Percentiles rank a stretch among this genome's conserved stretches.
These are phyloP conservation scores for Tremella fuciformis DNA, from an alignment of 768 basidiomycete genomes.

Conservation along the genomic window DNA sequence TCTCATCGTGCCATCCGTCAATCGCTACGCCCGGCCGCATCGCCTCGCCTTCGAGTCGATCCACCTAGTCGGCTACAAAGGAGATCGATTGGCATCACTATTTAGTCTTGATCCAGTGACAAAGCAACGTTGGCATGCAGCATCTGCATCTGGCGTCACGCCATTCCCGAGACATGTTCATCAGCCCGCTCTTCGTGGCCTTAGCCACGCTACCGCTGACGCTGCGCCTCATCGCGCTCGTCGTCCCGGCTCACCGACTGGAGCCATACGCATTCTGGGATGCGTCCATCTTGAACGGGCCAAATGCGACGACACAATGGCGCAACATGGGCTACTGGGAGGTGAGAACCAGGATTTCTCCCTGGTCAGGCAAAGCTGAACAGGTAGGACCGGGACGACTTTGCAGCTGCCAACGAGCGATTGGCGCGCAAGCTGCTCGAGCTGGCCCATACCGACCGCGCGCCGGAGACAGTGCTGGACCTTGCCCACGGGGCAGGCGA, in stretches of 20 bases:
- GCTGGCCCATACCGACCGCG: conserved; percentile 24
- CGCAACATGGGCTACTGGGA: conserved; percentile 46
- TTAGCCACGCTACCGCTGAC: too few species aligned
- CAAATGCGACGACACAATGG: conserved; percentile 21
- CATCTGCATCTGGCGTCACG: too few species aligned
- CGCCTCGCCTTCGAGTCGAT: conserved; percentile 4
- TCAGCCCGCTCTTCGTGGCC: too few species aligned
- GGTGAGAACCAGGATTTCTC: conserved; percentile 17
- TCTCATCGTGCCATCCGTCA: not conserved
- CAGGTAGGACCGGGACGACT: conserved; percentile 26
- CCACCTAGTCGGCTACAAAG: not conserved
- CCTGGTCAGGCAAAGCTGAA: not conserved
- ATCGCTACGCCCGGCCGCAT: conserved; percentile 3
- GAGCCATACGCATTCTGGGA: conserved; percentile 4
- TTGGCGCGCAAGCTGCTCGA: conserved; percentile 31
- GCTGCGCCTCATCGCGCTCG: conserved; percentile 1
- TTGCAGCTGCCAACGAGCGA: conserved; percentile 30
- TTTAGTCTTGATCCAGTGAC: too few species aligned
- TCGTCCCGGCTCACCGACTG: not conserved
- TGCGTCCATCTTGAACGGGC: conserved; percentile 3
- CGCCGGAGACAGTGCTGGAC: conserved; percentile 31
- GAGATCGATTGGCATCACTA: too few species aligned
- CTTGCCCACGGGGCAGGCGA: conserved; percentile 46
- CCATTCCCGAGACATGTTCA: too few species aligned
- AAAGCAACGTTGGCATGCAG: too few species aligned